phyloP scores from a whole-genome alignment of 2,329 filamentous ascomycete genomes.

The Neofusicoccum cordaticola region DNA sequence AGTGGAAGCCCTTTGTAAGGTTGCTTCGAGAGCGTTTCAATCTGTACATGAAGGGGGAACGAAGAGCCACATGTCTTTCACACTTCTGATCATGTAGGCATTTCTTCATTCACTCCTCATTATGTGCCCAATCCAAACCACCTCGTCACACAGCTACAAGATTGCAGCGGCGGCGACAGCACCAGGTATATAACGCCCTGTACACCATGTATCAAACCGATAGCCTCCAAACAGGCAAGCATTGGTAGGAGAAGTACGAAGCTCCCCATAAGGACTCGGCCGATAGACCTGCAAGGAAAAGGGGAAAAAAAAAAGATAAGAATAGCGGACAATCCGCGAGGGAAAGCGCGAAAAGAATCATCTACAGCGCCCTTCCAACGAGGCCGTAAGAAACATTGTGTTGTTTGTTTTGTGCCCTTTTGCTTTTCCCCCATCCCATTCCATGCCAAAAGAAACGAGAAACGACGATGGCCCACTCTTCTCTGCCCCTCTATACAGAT shows the following conservation, averaged over 20 bases:
- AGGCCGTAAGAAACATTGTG: background rate
- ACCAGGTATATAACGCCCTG: constrained; percentile 10
- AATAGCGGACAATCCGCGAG: background rate
- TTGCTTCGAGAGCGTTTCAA: no score
- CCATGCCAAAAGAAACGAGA: no score
- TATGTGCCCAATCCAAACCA: background rate
- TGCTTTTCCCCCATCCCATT: no score
- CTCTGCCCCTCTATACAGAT: no score
- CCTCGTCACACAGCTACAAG: background rate
- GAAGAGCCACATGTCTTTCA: no score
- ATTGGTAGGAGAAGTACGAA: background rate
- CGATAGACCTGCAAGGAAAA: background rate
- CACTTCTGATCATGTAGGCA: background rate
- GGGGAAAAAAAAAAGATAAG: no score
- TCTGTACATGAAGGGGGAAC: no score
- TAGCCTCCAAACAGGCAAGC: no score
- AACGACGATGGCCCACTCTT: no score
- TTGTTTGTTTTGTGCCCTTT: background rate
- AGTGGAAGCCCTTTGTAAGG: no score
- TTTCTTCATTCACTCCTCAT: background rate
- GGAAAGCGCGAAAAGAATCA: background rate
- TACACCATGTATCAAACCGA: background rate
- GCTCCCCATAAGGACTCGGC: background rate
- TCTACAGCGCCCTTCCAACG: background rate
- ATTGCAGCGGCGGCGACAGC: background rate